A percentile compares a stretch with the other conserved stretches of the same genome.
phyloP scores from a whole-genome alignment of 176 grass and related monocot genomes.

The Avena insularis region DNA sequence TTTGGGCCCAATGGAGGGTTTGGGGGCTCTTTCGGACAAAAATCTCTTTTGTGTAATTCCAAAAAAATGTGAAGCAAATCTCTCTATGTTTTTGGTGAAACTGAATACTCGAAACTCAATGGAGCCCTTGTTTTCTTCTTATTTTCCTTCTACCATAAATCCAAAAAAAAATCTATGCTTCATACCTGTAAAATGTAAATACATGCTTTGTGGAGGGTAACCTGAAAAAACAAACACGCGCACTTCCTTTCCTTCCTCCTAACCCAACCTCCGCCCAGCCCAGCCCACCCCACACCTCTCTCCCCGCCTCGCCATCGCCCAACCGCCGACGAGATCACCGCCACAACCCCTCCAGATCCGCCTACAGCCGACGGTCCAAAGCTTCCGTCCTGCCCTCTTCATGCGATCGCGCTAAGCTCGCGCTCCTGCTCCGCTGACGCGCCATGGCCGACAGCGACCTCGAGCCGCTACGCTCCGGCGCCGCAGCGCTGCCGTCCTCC shows the following conservation, averaged over 20 bases:
- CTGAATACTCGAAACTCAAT: no score
- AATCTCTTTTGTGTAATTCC: no score
- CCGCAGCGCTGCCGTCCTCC: constrained; percentile 49
- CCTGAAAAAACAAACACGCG: constrained; percentile 26
- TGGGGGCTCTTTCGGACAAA: no score
- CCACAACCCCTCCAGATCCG: constrained; percentile 38
- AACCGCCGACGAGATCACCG: constrained; percentile 52
- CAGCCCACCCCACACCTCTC: background rate
- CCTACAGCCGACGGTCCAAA: background rate
- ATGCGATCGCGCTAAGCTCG: constrained; percentile 46
- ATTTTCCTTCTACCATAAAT: no score
- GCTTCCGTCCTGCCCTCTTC: background rate
- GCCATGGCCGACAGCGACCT: constrained; percentile 72
- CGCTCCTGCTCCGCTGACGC: background rate
- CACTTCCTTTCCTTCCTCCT: constrained; percentile 29
- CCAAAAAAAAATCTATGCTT: no score
- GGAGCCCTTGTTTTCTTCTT: no score
- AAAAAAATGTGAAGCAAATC: no score
- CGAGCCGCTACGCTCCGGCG: constrained; percentile 49
- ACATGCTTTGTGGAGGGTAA: background rate
- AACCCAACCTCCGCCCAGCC: constrained; percentile 15
- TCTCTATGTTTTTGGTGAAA: no score
- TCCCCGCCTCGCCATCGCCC: constrained; percentile 43
- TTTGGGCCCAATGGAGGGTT: no score
- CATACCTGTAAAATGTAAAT: background rate